Conservation (phyloP, 2,329 filamentous ascomycete species). For the Clonostachys chloroleuca region DNA sequence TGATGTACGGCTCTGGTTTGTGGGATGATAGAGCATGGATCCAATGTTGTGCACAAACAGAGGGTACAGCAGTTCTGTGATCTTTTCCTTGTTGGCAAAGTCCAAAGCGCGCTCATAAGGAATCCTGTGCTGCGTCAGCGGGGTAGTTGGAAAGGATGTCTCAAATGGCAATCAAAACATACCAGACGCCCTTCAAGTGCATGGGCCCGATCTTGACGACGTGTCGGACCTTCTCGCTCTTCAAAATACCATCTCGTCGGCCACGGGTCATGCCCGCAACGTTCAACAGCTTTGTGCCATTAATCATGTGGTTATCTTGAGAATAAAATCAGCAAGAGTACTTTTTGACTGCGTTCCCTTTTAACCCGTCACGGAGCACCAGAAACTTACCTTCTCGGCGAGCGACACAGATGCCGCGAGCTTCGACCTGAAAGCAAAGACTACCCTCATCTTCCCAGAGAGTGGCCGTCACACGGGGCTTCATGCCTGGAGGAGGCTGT, state of each 20-base stretch:
- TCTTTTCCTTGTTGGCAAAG: constrained; percentile 99
- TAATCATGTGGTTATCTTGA: constrained; percentile 97
- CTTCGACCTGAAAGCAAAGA: constrained; percentile 95
- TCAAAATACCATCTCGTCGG: constrained; percentile 90
- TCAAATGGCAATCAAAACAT: constrained; percentile 31
- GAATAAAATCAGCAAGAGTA: background rate
- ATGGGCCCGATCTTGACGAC: constrained; percentile 99
- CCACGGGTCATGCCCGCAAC: constrained; percentile 98
- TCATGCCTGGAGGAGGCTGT: constrained; percentile 87
- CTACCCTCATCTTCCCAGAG: constrained; percentile 98
- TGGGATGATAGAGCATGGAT: constrained; percentile 86
- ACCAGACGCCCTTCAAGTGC: constrained; percentile 98
- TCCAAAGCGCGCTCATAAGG: constrained; percentile 96
- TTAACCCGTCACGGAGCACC: no score
- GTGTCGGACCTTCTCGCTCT: constrained; percentile 94
- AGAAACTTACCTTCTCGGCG: constrained; percentile 72
- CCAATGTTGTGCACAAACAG: constrained; percentile 98
- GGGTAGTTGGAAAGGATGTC: constrained; percentile 5
- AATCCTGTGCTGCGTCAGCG: constrained; percentile 61
- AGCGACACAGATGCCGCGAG: constrained; percentile 91
- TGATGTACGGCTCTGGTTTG: constrained; percentile 77
- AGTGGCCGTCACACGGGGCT: constrained; percentile 92
- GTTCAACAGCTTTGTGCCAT: constrained; percentile 93
- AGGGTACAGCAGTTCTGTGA: constrained; percentile 90
- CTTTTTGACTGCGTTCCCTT: background rate